Conservation (phyloP, 805 yeast species). For the Metschnikowia lochheadii region DNA sequence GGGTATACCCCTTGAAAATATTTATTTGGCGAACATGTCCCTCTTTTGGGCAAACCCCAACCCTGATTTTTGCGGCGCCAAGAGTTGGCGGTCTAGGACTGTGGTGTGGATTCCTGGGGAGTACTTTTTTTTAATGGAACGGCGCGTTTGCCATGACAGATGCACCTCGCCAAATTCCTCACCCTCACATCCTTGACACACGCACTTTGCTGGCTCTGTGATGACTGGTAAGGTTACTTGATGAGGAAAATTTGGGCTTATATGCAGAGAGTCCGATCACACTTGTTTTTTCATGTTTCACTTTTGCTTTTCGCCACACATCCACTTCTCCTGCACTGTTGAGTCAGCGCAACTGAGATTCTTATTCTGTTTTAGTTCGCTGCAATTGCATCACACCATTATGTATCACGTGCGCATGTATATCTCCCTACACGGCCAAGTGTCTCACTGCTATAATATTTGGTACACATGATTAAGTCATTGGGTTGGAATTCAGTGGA, state of each 20-base stretch:
- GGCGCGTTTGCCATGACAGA: background rate
- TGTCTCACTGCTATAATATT: background rate
- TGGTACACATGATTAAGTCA: too few relatives aligned
- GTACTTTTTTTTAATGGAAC: background rate
- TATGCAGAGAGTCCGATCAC: background rate
- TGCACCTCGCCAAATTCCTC: background rate
- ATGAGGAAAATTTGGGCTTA: background rate
- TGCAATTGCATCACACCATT: too few relatives aligned
- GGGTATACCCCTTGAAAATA: too few relatives aligned
- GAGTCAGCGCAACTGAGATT: too few relatives aligned
- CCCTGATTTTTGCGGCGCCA: too few relatives aligned
- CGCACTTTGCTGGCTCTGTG: background rate
- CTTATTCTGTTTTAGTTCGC: too few relatives aligned
- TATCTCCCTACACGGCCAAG: background rate
- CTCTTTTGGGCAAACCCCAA: too few relatives aligned
- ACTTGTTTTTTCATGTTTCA: background rate
- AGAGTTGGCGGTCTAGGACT: too few relatives aligned
- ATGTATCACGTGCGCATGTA: background rate
- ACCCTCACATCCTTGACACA: background rate
- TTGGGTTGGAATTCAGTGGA: too few relatives aligned
- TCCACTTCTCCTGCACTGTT: background rate
- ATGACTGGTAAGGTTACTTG: background rate
- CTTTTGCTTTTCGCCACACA: background rate
- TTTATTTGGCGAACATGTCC: background rate
- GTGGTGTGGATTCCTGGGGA: background rate